These are phyloP conservation scores for Trichoderma asperelloides DNA, from an alignment of 495 filamentous ascomycete genomes.

Conservation along the genomic window DNA sequence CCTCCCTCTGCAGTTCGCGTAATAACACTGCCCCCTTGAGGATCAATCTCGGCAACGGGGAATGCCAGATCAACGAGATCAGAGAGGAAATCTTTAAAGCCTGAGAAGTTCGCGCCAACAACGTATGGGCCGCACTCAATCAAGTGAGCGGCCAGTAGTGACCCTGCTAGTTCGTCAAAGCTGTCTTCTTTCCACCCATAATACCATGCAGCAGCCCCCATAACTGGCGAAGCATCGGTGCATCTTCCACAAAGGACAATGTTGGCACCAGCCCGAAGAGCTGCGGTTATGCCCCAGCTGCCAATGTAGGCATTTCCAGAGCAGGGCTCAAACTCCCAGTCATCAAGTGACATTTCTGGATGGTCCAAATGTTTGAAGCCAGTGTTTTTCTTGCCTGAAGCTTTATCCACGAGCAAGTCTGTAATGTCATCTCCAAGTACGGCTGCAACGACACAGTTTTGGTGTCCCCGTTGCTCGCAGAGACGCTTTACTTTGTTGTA, in stretches of 20 bases:
- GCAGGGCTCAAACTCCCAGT: not conserved
- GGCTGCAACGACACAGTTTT: not conserved
- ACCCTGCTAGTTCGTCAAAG: conserved; percentile 41
- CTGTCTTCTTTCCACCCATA: conserved; percentile 39
- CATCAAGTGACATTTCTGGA: not conserved
- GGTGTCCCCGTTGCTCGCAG: not conserved
- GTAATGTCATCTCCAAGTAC: not conserved
- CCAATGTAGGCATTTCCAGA: conserved; percentile 27
- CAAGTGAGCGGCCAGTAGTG: conserved; percentile 46
- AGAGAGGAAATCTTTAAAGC: conserved; percentile 42
- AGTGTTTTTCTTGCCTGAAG: not conserved
- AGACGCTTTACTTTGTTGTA: not conserved
- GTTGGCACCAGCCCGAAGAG: conserved; percentile 39
- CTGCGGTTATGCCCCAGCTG: conserved; percentile 35
- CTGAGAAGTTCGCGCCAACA: conserved; percentile 48
- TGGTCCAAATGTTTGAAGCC: not conserved
- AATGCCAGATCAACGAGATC: conserved; percentile 44
- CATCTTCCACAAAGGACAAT: conserved; percentile 46
- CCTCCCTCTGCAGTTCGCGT: conserved; percentile 15
- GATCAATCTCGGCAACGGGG: conserved; percentile 48
- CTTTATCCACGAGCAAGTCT: not conserved
- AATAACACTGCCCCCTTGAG: conserved; percentile 37
- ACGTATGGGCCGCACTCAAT: conserved; percentile 51
- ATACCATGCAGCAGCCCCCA: conserved; percentile 33
- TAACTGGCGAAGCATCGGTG: conserved; percentile 41